Evolutionary conservation across 2,329 filamentous ascomycete species (phyloP).

Genomic region (Dothistroma septosporum): DNA sequence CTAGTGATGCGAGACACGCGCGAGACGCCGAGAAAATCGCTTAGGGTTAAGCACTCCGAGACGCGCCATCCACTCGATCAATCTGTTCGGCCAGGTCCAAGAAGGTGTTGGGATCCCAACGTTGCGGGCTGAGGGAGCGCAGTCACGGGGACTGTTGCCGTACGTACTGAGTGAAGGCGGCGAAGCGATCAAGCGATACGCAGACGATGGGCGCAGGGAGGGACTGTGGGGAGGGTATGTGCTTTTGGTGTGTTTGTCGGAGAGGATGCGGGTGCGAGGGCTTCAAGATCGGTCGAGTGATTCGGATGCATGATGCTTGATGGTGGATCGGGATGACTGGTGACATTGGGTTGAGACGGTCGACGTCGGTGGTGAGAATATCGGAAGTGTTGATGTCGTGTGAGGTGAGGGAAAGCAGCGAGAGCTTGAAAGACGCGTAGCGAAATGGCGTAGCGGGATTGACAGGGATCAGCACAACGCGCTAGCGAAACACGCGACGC

Average conservation of each 20-base stretch:
- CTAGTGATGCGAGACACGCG: conserved; percentile 40
- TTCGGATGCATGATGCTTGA: conserved; percentile 21
- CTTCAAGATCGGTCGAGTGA: conserved; percentile 11
- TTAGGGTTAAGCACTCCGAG: conserved; percentile 93
- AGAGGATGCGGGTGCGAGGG: conserved; percentile 25
- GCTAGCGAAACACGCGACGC: not conserved
- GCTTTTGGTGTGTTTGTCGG: conserved; percentile 49
- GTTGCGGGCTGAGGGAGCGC: conserved; percentile 17
- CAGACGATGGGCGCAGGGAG: conserved; percentile 67
- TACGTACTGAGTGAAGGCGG: conserved; percentile 8
- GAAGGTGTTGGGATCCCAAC: not conserved
- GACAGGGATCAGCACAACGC: conserved; percentile 1
- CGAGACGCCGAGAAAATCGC: conserved; percentile 59
- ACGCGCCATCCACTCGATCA: conserved; percentile 37
- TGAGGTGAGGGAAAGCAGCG: not conserved
- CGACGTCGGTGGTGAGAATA: conserved; percentile 2
- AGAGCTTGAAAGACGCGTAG: not conserved
- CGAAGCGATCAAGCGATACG: conserved; percentile 51
- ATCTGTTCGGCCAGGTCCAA: conserved; percentile 37
- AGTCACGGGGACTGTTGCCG: conserved; percentile 31
- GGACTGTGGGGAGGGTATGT: conserved; percentile 74
- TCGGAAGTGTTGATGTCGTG: conserved; percentile 5
- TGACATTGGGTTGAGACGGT: not conserved
- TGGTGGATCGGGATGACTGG: conserved; percentile 12
- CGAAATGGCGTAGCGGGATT: conserved; percentile 2